These are phyloP conservation scores for Pichia sp. DNA, from an alignment of 1,139 yeast genomes.

Conservation along the genomic window DNA sequence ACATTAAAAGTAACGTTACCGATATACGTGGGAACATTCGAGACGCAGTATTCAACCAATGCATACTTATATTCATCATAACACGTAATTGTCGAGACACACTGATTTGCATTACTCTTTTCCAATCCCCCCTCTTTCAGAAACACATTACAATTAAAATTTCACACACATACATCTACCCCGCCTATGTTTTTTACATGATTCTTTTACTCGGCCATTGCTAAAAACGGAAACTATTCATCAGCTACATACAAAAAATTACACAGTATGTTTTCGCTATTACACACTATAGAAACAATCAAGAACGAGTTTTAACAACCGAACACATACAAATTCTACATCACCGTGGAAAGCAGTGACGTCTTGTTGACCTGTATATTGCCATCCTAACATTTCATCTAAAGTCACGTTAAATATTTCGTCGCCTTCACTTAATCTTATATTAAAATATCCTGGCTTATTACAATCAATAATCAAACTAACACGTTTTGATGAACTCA, in stretches of 20 bases:
- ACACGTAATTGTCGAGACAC: no score
- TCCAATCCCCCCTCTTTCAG: no score
- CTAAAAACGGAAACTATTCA: neutral
- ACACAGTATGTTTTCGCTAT: neutral
- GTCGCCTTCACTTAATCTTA: constrained; percentile 14
- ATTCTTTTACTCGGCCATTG: no score
- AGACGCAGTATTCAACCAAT: constrained; percentile 34
- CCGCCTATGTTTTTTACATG: no score
- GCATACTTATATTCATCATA: no score
- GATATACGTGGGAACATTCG: constrained; percentile 55
- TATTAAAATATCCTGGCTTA: constrained; percentile 32
- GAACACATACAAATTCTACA: constrained; percentile 60
- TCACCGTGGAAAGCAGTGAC: constrained; percentile 57
- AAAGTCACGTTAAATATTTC: constrained; percentile 43
- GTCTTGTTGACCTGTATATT: constrained; percentile 50
- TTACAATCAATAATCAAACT: constrained; percentile 1
- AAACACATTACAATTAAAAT: no score
- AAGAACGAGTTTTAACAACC: constrained; percentile 62
- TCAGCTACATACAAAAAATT: neutral
- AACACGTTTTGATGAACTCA: no score
- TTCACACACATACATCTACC: no score
- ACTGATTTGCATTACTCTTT: no score
- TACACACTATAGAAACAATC: constrained; percentile 51
- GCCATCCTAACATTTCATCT: constrained; percentile 64
- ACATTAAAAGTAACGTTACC: constrained; percentile 45